These are phyloP conservation scores for Phyllosticta citribraziliensis DNA, from an alignment of 2,329 filamentous ascomycete species.

Conservation along the genomic window DNA sequence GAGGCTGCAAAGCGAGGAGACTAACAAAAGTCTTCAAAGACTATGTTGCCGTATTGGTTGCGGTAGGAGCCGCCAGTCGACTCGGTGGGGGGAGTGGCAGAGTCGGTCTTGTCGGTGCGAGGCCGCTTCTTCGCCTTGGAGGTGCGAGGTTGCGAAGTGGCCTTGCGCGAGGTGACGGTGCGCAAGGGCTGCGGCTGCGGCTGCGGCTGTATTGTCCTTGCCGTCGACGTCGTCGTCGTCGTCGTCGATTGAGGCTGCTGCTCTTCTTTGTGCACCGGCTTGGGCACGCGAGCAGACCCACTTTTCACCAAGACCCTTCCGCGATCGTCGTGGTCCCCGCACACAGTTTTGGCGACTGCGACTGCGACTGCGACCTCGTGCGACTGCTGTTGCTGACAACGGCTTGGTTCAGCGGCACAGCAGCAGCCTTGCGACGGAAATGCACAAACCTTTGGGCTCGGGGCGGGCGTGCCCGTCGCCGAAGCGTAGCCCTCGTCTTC, in stretches of 20 bases:
- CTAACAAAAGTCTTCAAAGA: conserved; percentile 8
- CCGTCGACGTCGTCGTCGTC: no score
- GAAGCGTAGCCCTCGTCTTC: conserved; percentile 9
- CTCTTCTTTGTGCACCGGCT: background rate
- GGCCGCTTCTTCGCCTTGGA: background rate
- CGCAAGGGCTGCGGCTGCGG: background rate
- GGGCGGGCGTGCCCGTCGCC: background rate
- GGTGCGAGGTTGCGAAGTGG: background rate
- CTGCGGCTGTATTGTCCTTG: background rate
- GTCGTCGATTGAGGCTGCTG: background rate
- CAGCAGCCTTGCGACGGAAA: background rate
- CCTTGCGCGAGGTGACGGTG: background rate
- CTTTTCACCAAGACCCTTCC: background rate
- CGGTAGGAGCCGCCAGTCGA: conserved; percentile 6
- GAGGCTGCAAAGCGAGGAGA: background rate
- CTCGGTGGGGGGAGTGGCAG: background rate
- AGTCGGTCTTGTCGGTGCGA: background rate
- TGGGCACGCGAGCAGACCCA: background rate
- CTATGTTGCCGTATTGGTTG: conserved; percentile 8
- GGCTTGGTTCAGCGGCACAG: conserved; percentile 5
- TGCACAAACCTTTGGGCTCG: conserved; percentile 7
- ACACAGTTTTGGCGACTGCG: background rate
- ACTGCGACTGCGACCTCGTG: background rate
- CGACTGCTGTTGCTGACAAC: conserved; percentile 1
- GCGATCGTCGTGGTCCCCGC: background rate